Evolutionary conservation across 108 stramenopile species (phyloP).

Genomic region (Nitzschia sp.): DNA sequence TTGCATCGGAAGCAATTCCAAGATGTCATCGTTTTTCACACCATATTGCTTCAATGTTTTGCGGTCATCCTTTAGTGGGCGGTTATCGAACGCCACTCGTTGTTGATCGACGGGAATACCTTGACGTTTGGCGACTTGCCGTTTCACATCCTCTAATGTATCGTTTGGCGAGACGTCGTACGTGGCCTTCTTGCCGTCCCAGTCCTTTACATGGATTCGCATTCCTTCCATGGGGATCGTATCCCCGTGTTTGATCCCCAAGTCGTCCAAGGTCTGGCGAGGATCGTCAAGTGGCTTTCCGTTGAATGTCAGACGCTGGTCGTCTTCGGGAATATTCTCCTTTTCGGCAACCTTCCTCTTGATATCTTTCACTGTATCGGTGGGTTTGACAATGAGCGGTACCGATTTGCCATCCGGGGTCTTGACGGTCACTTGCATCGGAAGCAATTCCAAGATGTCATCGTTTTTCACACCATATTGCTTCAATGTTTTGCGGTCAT

Average conservation of each 20-base stretch:
- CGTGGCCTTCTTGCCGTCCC: slow-evolving; percentile 2
- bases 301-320: slow-evolving; percentile 14
- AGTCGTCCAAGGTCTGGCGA: neutral
- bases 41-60: slow-evolving; percentile 28
- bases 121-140: slow-evolving; percentile 8
- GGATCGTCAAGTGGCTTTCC: slow-evolving; percentile 18
- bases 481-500: slow-evolving; percentile 13
- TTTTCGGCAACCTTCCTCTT: slow-evolving; percentile 21
- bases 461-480: slow-evolving; percentile 11
- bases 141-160: slow-evolving; percentile 24
- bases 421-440: slow-evolving; percentile 31
- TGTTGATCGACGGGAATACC: slow-evolving; percentile 35
- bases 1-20: slow-evolving; percentile 28
- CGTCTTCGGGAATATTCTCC: slow-evolving; percentile 11
- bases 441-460: slow-evolving; percentile 13
- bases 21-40: slow-evolving; percentile 14
- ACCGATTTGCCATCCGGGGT: slow-evolving; percentile 20
- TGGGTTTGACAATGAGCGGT: slow-evolving; percentile 20
- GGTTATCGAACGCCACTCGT: slow-evolving; percentile 3
- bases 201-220: slow-evolving; percentile 22
- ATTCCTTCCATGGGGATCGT: slow-evolving; percentile 20
- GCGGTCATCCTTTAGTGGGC: slow-evolving; percentile 5
- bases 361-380: slow-evolving; percentile 22
- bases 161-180: slow-evolving; percentile 19
- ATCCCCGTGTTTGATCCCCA: slow-evolving; percentile 19